Conservation (phyloP, 73 alveolate species). For the Durusdinium trenchii region DNA sequence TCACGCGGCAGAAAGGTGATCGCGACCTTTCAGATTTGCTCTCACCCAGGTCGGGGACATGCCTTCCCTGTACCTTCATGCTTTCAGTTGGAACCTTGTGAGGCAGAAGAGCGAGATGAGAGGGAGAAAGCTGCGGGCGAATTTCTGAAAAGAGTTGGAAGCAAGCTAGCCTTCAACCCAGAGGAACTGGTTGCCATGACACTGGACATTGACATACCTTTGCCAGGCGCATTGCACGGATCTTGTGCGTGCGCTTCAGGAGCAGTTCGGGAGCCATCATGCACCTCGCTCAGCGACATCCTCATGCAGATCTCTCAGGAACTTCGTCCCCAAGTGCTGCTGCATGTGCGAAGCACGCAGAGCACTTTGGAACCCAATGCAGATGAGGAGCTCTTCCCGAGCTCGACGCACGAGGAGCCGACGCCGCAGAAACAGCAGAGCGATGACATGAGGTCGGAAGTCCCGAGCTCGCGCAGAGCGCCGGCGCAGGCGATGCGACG, state of each 20-base stretch:
- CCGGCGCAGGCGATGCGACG: neutral
- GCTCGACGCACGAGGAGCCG: neutral
- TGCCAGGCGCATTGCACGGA: neutral
- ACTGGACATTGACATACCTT: neutral
- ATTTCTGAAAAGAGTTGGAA: slow-evolving; percentile 6
- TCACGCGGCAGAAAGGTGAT: neutral
- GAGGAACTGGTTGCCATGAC: slow-evolving; percentile 44
- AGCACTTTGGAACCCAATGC: too few relatives aligned
- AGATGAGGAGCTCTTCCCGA: too few relatives aligned
- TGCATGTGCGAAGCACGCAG: too few relatives aligned
- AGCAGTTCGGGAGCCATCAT: neutral
- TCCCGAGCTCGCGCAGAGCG: neutral
- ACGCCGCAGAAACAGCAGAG: neutral
- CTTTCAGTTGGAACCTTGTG: neutral
- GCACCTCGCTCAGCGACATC: too few relatives aligned
- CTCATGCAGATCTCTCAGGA: too few relatives aligned
- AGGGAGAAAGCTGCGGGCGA: neutral
- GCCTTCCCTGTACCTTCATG: neutral
- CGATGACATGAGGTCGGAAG: neutral
- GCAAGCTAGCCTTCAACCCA: slow-evolving; percentile 42
- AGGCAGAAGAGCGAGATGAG: too few relatives aligned
- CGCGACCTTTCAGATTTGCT: slow-evolving; percentile 7
- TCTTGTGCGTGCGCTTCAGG: neutral
- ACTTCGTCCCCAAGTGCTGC: too few relatives aligned
- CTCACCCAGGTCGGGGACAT: slow-evolving; percentile 5